Base-by-base conservation (phyloP, 768 basidiomycete species). In the Thelephora aurantiotincta region DNA sequence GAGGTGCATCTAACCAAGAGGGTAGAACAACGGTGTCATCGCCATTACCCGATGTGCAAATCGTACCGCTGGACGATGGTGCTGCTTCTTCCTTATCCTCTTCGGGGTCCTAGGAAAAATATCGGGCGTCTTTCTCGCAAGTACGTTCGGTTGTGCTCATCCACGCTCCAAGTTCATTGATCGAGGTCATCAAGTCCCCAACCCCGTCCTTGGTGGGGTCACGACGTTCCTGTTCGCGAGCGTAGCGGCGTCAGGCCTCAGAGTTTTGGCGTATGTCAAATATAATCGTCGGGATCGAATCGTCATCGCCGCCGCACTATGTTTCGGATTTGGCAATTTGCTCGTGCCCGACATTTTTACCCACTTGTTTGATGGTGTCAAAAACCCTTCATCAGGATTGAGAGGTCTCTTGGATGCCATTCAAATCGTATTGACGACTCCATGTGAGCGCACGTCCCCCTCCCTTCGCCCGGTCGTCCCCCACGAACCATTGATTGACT, bases 141-240 rank as follows among this genome's bases (percentile, higher is more conserved):
- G 73, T 71, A 53, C 38, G 72, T 65, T 2, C 19, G 11, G 2
- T 12, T 36, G 1, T 37, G 9, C 20, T 45, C 41, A 37, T 43
- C 11, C 45, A 13, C 47, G 35, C 16, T 18, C n/a, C 20, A 33
- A 6, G 41, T 19, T 44, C 50, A 3, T 30, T n/a, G 3, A 20
- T 19, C 26, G 35, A 43, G 33, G 38, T 34, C 11, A 9, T 20
- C 12, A 50, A 74, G 73, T 92, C 50, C 89, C 88, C 1, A 80
- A 82, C 56, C 68, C 87, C 0, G 86, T 88, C 6, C 72, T 88
- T 0, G 88, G 87, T 1, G 86, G 87, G 2, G 85, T 90, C 2
- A 92, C 86, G 11, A 89, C 87, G 2, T 90, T 90, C 71, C 69
- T 90, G 9, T 90, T 91, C 57, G 80, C 83, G 0, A 78, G 71